Conservation (phyloP, 2,329 filamentous ascomycete species). For the Ophiostoma fasciatum region DNA sequence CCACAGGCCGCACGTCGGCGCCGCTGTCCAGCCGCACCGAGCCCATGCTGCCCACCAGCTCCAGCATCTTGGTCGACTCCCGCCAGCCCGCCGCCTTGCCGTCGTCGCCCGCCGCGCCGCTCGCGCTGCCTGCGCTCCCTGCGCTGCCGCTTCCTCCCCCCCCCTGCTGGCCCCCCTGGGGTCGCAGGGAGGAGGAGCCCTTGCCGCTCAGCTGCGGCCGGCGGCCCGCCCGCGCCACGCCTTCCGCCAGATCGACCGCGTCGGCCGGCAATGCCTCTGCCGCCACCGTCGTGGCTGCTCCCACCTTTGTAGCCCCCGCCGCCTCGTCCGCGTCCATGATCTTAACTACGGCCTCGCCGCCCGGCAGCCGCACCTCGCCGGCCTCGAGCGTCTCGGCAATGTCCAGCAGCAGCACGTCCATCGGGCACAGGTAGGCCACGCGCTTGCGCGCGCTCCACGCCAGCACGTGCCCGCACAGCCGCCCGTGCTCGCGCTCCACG, state of each 20-base stretch:
- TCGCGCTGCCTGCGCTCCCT: no score
- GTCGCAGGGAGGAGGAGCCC: no score
- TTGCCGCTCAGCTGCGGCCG: no score
- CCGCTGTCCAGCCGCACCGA: constrained; percentile 6
- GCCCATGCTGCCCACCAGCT: constrained; percentile 8
- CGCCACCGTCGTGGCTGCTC: constrained; percentile 1
- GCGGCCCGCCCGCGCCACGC: not conserved
- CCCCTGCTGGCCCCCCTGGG: no score
- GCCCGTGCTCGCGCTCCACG: constrained; percentile 62
- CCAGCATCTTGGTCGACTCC: constrained; percentile 8
- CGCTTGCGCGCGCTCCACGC: constrained; percentile 72
- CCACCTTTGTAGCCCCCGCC: constrained; percentile 1
- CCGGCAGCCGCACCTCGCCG: constrained; percentile 54
- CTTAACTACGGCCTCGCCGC: constrained; percentile 30
- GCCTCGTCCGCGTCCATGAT: constrained; percentile 11
- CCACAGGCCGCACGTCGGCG: constrained; percentile 5
- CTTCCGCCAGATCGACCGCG: constrained; percentile 1
- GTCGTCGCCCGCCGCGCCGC: no score
- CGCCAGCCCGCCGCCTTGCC: no score
- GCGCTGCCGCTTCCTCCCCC: no score
- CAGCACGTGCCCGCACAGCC: constrained; percentile 77
- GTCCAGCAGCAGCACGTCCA: constrained; percentile 79
- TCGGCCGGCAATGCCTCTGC: constrained; percentile 3
- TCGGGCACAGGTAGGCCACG: constrained; percentile 85
- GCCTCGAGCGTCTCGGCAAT: constrained; percentile 68